Evolutionary conservation across 2,329 filamentous ascomycete genomes (phyloP), one percentile per base, ranked within the genome.

Genomic region (Bipolaris oryzae): DNA sequence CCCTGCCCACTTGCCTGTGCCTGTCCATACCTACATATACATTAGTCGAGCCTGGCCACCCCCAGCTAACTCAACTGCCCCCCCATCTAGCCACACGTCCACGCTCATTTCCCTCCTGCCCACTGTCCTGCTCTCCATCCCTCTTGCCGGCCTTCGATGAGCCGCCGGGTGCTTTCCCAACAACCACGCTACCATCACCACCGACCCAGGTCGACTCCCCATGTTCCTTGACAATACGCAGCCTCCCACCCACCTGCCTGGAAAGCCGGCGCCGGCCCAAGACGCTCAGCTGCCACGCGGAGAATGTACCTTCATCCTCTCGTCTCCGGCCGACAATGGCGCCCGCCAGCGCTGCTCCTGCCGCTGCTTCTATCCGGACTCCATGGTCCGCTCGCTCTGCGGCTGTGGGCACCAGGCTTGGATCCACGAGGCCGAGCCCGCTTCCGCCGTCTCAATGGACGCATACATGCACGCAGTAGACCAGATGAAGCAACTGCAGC

Each of bases 321-420:
- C 71, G 15, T 69, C 70, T 33, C 58, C 65, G 20, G 70, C 70
- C 13, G 41, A 46, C 38, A 66, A 57, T 42, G 62, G 59, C 50
- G 50, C 63, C 34, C 70, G 72, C 33, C 70, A 80, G 64, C 75
- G 75, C 55, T 81, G 79, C 63, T 61, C 73, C n/a, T 81, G 79
- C 57, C 77, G 78, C 48, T 75, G 73, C 63, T 81, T 78, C 70
- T 76, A 74, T 11, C 77, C 77, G 4, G 72, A 75, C 49, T 60
- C 72, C 9, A 52, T 70, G 11, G 66, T 77, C 18, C 73, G 73
- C 59, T 77, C 77, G n/a, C 73, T 67, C 47, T 81, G 79, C 60
- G 78, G 78, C 18, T 81, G 79, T 62, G 78, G 79, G 13, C 79
- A 81, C 65, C 78, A 79, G 65, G 78, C 79, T 62, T 81, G 78